A percentile compares a stretch with the other conserved stretches of the same genome.
Evolutionary conservation across 1,139 yeast genomes (phyloP).

Genomic region (Scheffersomyces stambukii): DNA sequence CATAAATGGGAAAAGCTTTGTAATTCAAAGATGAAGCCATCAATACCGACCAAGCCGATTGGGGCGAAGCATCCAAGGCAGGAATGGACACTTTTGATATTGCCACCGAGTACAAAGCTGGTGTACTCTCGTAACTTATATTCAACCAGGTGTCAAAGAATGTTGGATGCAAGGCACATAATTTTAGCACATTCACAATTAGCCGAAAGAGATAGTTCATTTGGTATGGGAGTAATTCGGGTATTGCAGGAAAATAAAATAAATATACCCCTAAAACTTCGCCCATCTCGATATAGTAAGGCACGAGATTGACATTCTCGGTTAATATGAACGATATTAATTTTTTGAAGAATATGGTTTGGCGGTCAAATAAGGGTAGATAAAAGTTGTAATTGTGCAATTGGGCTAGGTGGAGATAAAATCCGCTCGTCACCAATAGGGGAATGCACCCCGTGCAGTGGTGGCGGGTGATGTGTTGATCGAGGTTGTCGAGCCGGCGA

Average conservation of each 20-base stretch:
- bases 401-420: constrained; percentile 5
- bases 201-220: constrained; percentile 8
- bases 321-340: constrained; percentile 8
- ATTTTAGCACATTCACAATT: constrained; percentile 6
- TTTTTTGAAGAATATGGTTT: constrained; percentile 11
- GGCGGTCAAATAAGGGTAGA: constrained; percentile 12
- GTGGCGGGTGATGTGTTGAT: constrained; percentile 1
- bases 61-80: too few relatives aligned
- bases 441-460: constrained; percentile 3
- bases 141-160: constrained; percentile 10
- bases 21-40: too few relatives aligned
- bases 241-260: constrained; percentile 6
- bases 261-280: constrained; percentile 10
- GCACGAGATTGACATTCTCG: constrained; percentile 2
- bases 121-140: background rate
- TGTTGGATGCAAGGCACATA: constrained; percentile 8
- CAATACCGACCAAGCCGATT: too few relatives aligned
- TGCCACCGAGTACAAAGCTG: too few relatives aligned
- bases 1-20: constrained; percentile 5
- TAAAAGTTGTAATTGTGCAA: too few relatives aligned
- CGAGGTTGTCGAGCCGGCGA: constrained; percentile 4
- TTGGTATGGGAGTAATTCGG: constrained; percentile 8
- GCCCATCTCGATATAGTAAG: constrained; percentile 6
- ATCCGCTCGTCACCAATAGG: constrained; percentile 6
- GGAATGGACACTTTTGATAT: too few relatives aligned